Evolutionary conservation across 495 filamentous ascomycete genomes (phyloP).

Genomic region (Penicillium angulare): DNA sequence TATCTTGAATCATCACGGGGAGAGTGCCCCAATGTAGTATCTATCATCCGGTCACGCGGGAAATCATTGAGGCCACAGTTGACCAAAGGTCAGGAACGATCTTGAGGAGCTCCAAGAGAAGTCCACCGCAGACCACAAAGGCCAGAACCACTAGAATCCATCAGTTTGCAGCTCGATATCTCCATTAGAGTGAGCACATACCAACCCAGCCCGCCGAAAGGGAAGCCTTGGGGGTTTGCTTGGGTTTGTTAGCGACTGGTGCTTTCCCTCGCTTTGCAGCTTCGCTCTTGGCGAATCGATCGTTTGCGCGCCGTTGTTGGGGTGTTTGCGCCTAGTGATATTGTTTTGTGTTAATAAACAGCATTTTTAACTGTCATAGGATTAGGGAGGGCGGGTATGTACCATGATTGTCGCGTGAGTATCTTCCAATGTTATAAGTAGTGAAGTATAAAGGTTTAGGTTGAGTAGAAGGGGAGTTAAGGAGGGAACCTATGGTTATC

Average conservation of each 20-base stretch:
- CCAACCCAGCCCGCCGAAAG: slow-evolving; percentile 81
- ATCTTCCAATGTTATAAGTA: no score
- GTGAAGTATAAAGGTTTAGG: no score
- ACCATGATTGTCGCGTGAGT: no score
- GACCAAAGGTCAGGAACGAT: slow-evolving; percentile 61
- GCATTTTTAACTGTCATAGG: no score
- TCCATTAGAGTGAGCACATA: no score
- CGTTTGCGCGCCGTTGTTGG: slow-evolving; percentile 85
- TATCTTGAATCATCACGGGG: slow-evolving; percentile 8
- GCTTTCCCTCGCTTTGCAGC: slow-evolving; percentile 82
- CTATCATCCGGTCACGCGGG: slow-evolving; percentile 20
- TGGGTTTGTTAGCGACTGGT: slow-evolving; percentile 64
- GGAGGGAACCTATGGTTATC: no score
- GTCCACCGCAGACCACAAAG: slow-evolving; percentile 24
- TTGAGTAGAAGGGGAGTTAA: no score
- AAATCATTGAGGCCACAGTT: slow-evolving; percentile 26
- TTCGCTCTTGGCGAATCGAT: slow-evolving; percentile 76
- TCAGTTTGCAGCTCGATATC: no score
- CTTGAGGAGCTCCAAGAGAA: slow-evolving; percentile 48
- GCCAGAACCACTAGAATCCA: slow-evolving; percentile 21
- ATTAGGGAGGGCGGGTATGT: no score
- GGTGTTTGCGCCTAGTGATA: slow-evolving; percentile 95
- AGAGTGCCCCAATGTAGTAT: background rate
- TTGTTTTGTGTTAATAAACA: no score
- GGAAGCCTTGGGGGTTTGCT: slow-evolving; percentile 67